Conservation (phyloP, 768 basidiomycete species). For the Nidularia sp. region DNA sequence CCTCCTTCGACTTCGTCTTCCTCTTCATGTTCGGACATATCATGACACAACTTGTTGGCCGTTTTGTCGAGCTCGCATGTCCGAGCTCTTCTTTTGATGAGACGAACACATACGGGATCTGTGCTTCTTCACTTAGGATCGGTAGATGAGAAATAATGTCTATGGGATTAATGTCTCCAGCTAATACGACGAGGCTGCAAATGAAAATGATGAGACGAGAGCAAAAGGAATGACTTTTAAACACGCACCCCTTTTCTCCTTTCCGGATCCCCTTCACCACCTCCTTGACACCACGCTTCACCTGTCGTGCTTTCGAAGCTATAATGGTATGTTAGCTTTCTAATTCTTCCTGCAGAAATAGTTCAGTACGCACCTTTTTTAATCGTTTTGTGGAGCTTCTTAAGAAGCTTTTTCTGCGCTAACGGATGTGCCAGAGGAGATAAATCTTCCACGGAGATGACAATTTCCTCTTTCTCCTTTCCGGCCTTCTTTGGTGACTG, state of each 20-base stretch:
- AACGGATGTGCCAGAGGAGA: constrained; percentile 94
- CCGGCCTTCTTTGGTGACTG: constrained; percentile 53
- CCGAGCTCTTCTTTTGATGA: constrained; percentile 94
- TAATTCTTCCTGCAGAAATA: background rate
- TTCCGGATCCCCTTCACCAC: constrained; percentile 97
- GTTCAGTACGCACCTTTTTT: constrained; percentile 64
- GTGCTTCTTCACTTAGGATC: constrained; percentile 88
- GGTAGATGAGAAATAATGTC: constrained; percentile 99
- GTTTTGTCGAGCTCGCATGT: constrained; percentile 92
- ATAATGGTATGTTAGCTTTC: constrained; percentile 2
- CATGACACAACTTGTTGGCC: constrained; percentile 98
- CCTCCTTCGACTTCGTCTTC: constrained; percentile 62
- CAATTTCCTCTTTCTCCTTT: constrained; percentile 60
- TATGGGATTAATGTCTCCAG: constrained; percentile 96
- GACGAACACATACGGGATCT: constrained; percentile 88
- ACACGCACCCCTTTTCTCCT: constrained; percentile 88
- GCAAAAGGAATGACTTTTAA: constrained; percentile 1
- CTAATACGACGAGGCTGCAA: constrained; percentile 79
- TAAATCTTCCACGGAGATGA: constrained; percentile 74
- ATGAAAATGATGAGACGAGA: background rate
- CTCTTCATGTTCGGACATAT: constrained; percentile 81
- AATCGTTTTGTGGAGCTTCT: constrained; percentile 92
- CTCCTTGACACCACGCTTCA: constrained; percentile 98
- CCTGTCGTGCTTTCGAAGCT: constrained; percentile 94
- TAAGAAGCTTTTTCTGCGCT: constrained; percentile 88